Evolutionary conservation across 2,329 filamentous ascomycete genomes (phyloP).

Genomic region (Myotisia sp.): DNA sequence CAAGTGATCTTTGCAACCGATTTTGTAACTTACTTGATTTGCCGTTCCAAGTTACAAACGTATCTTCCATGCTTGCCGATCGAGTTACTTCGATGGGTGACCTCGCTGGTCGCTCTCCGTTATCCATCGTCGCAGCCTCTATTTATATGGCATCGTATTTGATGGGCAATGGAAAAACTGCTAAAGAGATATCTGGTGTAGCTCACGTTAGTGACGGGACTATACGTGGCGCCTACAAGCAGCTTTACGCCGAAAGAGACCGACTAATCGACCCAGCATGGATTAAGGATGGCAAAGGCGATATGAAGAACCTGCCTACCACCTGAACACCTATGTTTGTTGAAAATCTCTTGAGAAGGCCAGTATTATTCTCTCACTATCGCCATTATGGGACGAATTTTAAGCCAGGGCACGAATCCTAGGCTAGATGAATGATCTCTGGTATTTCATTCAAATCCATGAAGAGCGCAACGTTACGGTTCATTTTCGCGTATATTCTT

Average conservation of each 20-base stretch:
- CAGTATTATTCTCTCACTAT: no score
- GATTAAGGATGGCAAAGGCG: constrained; percentile 56
- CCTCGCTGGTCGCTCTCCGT: constrained; percentile 78
- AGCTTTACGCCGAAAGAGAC: constrained; percentile 61
- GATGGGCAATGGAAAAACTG: constrained; percentile 60
- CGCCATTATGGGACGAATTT: no score
- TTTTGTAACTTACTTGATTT: constrained; percentile 75
- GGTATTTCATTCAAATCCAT: no score
- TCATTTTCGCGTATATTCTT: no score
- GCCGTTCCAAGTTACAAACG: constrained; percentile 60
- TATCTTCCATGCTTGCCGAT: constrained; percentile 64
- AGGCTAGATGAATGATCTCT: no score
- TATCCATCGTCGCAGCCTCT: constrained; percentile 86
- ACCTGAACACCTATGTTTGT: no score
- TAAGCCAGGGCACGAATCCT: no score
- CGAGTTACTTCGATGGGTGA: constrained; percentile 64
- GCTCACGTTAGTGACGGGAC: constrained; percentile 92
- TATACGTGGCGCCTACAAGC: constrained; percentile 89
- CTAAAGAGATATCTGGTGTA: constrained; percentile 74
- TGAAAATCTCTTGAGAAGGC: no score
- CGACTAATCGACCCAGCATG: constrained; percentile 62
- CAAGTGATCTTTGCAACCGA: constrained; percentile 71
- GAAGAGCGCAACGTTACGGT: no score
- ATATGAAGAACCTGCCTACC: constrained; percentile 54
- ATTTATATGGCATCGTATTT: constrained; percentile 93